Percentiles rank a stretch among this genome's conserved stretches.
Evolutionary conservation across 257 asterid species (phyloP).

Genomic region (Solanum virginianum): DNA sequence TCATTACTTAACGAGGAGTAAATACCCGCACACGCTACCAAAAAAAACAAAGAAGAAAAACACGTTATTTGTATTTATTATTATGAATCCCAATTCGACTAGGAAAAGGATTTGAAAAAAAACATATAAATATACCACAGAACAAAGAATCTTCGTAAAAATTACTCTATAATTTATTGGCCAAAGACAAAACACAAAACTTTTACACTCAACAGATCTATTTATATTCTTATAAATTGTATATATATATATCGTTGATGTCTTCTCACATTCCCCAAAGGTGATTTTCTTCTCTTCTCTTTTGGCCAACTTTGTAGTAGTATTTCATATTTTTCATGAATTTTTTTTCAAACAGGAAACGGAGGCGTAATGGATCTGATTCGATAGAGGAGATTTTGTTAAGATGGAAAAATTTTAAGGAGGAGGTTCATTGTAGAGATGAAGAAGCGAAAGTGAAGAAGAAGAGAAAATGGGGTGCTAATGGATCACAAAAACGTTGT

Average conservation of each 20-base stretch:
- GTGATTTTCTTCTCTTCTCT: background rate
- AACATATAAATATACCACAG: background rate
- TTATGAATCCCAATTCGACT: no score
- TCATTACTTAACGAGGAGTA: background rate
- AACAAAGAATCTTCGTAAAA: background rate
- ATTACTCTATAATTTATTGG: background rate
- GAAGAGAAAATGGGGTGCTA: background rate
- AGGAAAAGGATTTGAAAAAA: background rate
- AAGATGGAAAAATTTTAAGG: background rate
- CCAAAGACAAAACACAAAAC: background rate
- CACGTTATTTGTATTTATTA: background rate
- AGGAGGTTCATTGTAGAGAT: background rate
- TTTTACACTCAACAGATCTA: background rate
- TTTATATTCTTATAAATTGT: background rate
- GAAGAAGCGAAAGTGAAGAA: background rate
- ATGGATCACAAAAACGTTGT: conserved; percentile 10
- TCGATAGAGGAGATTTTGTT: background rate
- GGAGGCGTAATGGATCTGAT: background rate
- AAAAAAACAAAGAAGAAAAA: no score
- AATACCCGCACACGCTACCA: background rate
- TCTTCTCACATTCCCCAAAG: background rate
- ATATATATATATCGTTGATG: background rate
- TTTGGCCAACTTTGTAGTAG: background rate
- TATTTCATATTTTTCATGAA: background rate
- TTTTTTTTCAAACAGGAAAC: background rate